Conservation (phyloP, 257 asterid species). For the Paraleonurus japonicus region DNA sequence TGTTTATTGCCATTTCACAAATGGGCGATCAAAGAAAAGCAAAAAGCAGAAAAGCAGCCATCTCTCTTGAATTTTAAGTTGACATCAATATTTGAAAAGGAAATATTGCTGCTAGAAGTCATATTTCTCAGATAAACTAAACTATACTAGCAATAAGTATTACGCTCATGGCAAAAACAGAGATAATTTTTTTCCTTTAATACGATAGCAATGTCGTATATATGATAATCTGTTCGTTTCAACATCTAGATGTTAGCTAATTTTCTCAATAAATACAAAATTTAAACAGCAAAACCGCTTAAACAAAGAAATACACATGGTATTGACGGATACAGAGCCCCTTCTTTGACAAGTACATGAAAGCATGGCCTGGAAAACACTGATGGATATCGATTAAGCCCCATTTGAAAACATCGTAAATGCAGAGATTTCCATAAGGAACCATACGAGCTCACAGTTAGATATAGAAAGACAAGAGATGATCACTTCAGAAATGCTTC, state of each 20-base stretch:
- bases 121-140: not conserved
- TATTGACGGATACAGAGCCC: constrained; percentile 11
- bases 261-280: constrained; percentile 9
- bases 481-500: constrained; percentile 45
- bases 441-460: not conserved
- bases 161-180: not conserved
- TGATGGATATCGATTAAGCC: not conserved
- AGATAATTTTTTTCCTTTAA: too few relatives aligned
- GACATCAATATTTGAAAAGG: not conserved
- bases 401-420: not conserved
- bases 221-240: not conserved
- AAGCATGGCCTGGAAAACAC: not conserved
- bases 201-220: not conserved
- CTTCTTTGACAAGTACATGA: not conserved
- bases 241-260: not conserved
- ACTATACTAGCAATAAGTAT: not conserved
- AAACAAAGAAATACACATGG: not conserved
- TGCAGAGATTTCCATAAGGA: not conserved
- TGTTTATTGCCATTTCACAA: not conserved
- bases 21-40: not conserved
- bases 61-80: not conserved
- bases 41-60: not conserved
- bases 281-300: not conserved
- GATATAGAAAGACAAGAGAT: not conserved
- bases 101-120: not conserved